A percentile compares a stretch with the other conserved stretches of the same genome.
Evolutionary conservation across 2,329 filamentous ascomycete genomes (phyloP).

Genomic region (Aspergillus quadrilineatus): DNA sequence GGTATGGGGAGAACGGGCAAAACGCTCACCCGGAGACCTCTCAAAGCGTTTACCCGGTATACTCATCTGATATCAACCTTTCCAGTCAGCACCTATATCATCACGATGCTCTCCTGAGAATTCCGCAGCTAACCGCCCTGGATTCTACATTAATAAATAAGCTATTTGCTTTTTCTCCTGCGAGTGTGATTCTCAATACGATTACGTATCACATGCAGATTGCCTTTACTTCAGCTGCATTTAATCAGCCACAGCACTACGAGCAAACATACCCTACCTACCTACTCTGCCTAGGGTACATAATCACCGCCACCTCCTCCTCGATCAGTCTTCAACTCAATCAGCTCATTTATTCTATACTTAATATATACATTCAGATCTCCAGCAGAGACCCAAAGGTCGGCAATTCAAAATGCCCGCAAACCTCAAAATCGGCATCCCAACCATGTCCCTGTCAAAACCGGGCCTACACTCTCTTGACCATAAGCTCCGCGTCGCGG

Average conservation of each 20-base stretch:
- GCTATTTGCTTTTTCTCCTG: not conserved
- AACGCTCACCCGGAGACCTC: too few species aligned
- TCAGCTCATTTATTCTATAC: too few species aligned
- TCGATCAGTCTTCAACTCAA: not conserved
- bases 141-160: not conserved
- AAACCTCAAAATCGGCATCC: constrained; percentile 58
- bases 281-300: not conserved
- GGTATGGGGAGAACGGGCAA: too few species aligned
- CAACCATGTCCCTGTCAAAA: constrained; percentile 74
- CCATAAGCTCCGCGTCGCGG: constrained; percentile 67
- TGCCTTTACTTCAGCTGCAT: not conserved
- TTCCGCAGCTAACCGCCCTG: not conserved
- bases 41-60: too few species aligned
- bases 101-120: too few species aligned
- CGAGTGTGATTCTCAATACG: too few species aligned
- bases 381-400: not conserved
- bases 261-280: not conserved
- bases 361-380: not conserved
- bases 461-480: constrained; percentile 67
- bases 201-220: not conserved
- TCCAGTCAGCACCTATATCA: not conserved
- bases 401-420: not conserved
- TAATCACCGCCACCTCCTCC: not conserved
- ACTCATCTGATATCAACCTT: too few species aligned
- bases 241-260: not conserved